Evolutionary conservation across 2,329 filamentous ascomycete genomes (phyloP), one percentile per base, ranked within the genome.

Genomic region (Botrytis aclada): DNA sequence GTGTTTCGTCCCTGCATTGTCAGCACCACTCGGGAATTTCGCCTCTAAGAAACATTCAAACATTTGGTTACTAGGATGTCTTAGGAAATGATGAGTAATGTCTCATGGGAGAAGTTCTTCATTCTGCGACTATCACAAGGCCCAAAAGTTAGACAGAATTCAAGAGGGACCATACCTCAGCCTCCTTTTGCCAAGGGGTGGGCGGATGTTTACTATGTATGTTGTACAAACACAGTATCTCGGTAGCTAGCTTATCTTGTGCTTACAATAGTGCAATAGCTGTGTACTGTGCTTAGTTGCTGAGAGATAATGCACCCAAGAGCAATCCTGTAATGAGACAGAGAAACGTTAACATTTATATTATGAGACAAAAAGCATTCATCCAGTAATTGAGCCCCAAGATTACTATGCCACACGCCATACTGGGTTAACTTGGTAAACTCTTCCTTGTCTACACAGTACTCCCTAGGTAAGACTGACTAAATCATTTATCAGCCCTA

Each of bases 1-100:
- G 34, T 41, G 34, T 37, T 56, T 29, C 32, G 65, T 58, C 65
- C 65, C 65, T 69, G 65, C 64, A 61, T 56, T 62, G 43, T 71
- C 69, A 71, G 69, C 69, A 71, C 58, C 54, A 62, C 16, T 39
- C 25, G 37, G 37, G 37, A 37, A 62, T 56, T 32, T 37, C n/a
- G 47, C 16, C 1, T 12, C 47, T 54, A 54, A 37, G 14, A 51
- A 54, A 67, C 32, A 54, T 16, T 54, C 25, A n/a, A 54, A 54
- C 47, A 41, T 56, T 56, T 22, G 34, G 47, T 41, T 37, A 41
- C 65, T 56, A n/a, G 18, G 47, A 56, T 69, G 65, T 69, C n/a
- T 69, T 39, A 39, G 45, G n/a, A 54, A 41, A n/a, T 29, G 32
- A 63, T 29, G 16, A 63, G 22, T 29, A 47, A 54, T 54, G 34